These are phyloP conservation scores for Acanthamoeba divionensis DNA, from an alignment of 208 protist genomes.

Conservation along the genomic window DNA sequence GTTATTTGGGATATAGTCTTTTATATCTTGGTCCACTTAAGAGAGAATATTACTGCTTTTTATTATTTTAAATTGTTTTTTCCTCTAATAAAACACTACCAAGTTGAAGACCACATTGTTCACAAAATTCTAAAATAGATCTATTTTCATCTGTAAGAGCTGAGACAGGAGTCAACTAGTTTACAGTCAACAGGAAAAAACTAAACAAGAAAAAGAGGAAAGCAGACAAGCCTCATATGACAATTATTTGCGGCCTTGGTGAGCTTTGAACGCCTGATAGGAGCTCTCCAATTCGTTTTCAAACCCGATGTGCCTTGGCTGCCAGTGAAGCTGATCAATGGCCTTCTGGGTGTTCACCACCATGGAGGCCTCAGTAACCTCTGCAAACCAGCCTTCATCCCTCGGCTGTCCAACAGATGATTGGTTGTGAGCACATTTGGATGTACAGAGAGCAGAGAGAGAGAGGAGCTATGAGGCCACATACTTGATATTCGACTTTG, in stretches of 20 bases:
- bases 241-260: neutral
- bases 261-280: neutral
- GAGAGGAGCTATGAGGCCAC: neutral
- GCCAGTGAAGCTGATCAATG: slow-evolving; percentile 16
- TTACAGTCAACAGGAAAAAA: too few relatives aligned
- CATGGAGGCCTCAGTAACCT: neutral
- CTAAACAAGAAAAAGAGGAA: too few relatives aligned
- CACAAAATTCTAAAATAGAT: too few relatives aligned
- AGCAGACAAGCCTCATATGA: too few relatives aligned
- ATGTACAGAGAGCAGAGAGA: neutral
- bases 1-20: too few relatives aligned
- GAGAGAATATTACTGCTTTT: too few relatives aligned
- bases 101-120: too few relatives aligned
- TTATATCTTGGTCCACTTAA: too few relatives aligned
- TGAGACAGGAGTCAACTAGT: too few relatives aligned
- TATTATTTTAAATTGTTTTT: too few relatives aligned
- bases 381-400: neutral
- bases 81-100: too few relatives aligned
- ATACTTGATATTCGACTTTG: neutral
- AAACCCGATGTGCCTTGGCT: neutral
- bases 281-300: neutral
- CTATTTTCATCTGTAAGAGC: too few relatives aligned
- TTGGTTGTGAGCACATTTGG: neutral
- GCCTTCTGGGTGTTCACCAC: slow-evolving; percentile 17
- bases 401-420: neutral